Evolutionary conservation across 2,329 filamentous ascomycete species (phyloP), one percentile per base, ranked within the genome.

Genomic region (Exophiala sp.): DNA sequence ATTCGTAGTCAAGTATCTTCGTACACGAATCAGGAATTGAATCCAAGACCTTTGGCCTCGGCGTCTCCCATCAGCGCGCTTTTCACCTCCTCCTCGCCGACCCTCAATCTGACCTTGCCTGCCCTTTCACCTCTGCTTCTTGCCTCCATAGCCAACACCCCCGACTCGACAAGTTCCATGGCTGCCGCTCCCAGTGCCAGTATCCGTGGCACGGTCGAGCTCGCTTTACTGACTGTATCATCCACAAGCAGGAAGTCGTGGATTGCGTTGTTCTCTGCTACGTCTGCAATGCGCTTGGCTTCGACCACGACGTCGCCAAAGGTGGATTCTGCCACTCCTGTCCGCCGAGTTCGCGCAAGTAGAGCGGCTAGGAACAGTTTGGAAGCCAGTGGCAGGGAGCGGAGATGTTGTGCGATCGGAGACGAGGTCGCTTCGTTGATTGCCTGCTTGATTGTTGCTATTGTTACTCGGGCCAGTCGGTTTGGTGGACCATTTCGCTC

Each of bases 371-470:
- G 80, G 59, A 97, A 82, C 29, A 97, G 74, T 64, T 96, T 96
- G 10, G 85, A 83, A 21, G 83, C 79, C 35, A 96, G 76, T 0
- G 93, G 88, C 18, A 97, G 78, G 14, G 82, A 79, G 43, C 88
- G 85, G 29, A 98, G 78, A 63, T 89, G 89, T 65, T 93, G 88
- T 65, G 96, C 91, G 50, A 96, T 74, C 1, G 93, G 93, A 49
- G 88, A 95, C 2, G 86, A 89, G 0, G 91, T 97, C 3, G 91
- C 90, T 71, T 98, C 93, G 62, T 86, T 87, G 67, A 98, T 97
- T 29, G 93, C 93, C 64, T 87, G 83, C 68, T 95, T 95, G 66
- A 97, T 86, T 2, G 88, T 96, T 45, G 86, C 82, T 63, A 97
- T 96, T 1, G 89, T 96, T 34, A 98, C 93, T 44, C 83, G 79